Evolutionary conservation across 164 flowering plant genomes (phyloP).

Genomic region (Liriodendron chinense): DNA sequence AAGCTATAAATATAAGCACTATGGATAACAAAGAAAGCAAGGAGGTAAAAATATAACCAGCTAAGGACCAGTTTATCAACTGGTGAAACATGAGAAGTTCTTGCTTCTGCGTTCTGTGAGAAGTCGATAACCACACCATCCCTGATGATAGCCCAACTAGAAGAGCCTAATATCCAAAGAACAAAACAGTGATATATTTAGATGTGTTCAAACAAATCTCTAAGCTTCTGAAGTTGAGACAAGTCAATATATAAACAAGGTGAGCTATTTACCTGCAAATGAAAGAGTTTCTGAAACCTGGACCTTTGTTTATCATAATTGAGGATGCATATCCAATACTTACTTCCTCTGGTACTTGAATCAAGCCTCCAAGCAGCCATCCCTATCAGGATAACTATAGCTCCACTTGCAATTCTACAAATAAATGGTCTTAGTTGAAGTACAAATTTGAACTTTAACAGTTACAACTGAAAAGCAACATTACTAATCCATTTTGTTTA

Average conservation of each 20-base stretch:
- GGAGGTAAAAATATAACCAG: slow-evolving; percentile 45
- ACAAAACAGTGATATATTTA: slow-evolving; percentile 10
- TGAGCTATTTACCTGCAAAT: slow-evolving; percentile 55
- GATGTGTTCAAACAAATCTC: slow-evolving; percentile 2
- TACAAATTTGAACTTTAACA: not conserved
- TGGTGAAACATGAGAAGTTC: slow-evolving; percentile 77
- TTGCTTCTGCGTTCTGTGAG: slow-evolving; percentile 78
- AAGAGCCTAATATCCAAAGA: slow-evolving; percentile 41
- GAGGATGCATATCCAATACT: slow-evolving; percentile 50
- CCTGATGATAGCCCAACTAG: slow-evolving; percentile 70
- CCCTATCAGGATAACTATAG: slow-evolving; percentile 55
- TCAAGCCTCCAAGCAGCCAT: slow-evolving; percentile 60
- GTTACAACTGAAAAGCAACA: not conserved
- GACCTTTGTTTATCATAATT: slow-evolving; percentile 35
- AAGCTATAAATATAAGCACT: not conserved
- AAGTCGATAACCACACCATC: slow-evolving; percentile 79
- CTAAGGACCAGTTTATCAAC: slow-evolving; percentile 74
- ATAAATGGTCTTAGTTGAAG: not conserved
- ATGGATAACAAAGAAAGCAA: not conserved
- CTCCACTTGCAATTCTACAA: slow-evolving; percentile 70
- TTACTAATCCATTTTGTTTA: not conserved
- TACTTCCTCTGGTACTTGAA: slow-evolving; percentile 35
- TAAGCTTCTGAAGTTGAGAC: slow-evolving; percentile 9
- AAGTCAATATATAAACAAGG: not conserved
- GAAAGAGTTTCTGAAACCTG: slow-evolving; percentile 54